Conservation (phyloP, 2,329 filamentous ascomycete genomes). For the Didymella segeticola region DNA sequence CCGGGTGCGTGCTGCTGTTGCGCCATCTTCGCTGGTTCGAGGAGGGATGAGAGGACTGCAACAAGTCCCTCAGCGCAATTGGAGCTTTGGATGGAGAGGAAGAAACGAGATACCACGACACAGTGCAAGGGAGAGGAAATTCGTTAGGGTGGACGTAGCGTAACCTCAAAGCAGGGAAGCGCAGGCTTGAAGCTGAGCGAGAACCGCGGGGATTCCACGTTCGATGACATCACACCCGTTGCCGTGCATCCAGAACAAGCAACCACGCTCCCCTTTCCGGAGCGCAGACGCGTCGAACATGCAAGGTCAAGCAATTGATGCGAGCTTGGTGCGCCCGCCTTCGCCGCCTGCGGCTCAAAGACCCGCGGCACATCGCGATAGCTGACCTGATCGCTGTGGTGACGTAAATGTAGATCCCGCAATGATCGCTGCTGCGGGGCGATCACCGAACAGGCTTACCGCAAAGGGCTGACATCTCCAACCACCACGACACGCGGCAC, state of each 20-base stretch:
- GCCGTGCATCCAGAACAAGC: conserved; percentile 9
- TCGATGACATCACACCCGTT: conserved; percentile 26
- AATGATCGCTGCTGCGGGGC: conserved; percentile 15
- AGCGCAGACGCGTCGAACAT: neutral
- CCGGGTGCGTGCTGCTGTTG: conserved; percentile 61
- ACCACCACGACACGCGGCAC: conserved; percentile 5
- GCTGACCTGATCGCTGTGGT: conserved; percentile 19
- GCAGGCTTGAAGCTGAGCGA: conserved; percentile 11
- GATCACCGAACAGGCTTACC: conserved; percentile 9
- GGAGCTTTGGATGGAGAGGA: conserved; percentile 13
- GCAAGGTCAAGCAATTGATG: conserved; percentile 7
- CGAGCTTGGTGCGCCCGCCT: conserved; percentile 2
- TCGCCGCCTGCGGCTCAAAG: conserved; percentile 10
- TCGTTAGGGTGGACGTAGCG: neutral
- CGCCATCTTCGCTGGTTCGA: conserved; percentile 46
- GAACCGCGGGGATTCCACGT: conserved; percentile 4
- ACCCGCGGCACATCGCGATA: conserved; percentile 11
- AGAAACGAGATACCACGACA: neutral
- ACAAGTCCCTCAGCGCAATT: conserved; percentile 16
- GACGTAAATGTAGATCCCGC: conserved; percentile 24
- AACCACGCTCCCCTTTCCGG: neutral
- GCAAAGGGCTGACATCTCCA: conserved; percentile 8
- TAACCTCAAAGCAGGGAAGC: conserved; percentile 19
- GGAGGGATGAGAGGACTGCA: neutral
- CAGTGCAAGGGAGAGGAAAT: neutral